These are phyloP conservation scores for Hymenoscyphus occultus DNA, from an alignment of 2,329 filamentous ascomycete genomes.

Conservation along the genomic window DNA sequence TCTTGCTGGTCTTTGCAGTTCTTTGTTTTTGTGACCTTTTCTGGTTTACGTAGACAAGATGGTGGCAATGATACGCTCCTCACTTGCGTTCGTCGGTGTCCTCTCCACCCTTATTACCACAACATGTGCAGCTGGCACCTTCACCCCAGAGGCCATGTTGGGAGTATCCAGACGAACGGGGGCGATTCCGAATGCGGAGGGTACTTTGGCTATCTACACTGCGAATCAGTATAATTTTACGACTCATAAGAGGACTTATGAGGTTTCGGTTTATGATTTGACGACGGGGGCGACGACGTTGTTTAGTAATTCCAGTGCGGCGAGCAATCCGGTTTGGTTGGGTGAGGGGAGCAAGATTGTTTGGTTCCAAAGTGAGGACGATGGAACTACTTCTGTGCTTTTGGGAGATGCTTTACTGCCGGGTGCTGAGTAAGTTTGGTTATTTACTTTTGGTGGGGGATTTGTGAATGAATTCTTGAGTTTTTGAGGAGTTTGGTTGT, in stretches of 20 bases:
- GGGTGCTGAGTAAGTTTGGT: conserved; percentile 23
- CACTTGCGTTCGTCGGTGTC: conserved; percentile 7
- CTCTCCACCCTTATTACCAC: conserved; percentile 15
- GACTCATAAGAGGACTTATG: conserved; percentile 60
- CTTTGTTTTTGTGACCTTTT: conserved; percentile 12
- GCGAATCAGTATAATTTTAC: conserved; percentile 78
- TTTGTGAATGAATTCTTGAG: not conserved
- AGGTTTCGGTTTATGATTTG: conserved; percentile 68
- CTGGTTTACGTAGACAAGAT: conserved; percentile 6
- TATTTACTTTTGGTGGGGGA: not conserved
- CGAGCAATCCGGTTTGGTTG: conserved; percentile 27
- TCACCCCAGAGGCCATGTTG: conserved; percentile 73
- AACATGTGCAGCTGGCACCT: conserved; percentile 17
- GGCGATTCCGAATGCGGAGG: conserved; percentile 65
- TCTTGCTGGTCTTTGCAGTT: not conserved
- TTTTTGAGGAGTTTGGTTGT: not conserved
- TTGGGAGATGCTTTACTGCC: conserved; percentile 28
- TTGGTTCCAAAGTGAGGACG: conserved; percentile 27
- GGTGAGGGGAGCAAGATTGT: conserved; percentile 27
- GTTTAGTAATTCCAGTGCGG: conserved; percentile 28
- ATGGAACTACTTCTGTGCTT: conserved; percentile 27
- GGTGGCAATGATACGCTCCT: conserved; percentile 15
- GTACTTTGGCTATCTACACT: conserved; percentile 62
- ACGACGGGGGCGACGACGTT: conserved; percentile 33
- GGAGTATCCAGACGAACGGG: conserved; percentile 69